Evolutionary conservation across 208 protist genomes (phyloP).

Genomic region (Trypanosoma grayi): DNA sequence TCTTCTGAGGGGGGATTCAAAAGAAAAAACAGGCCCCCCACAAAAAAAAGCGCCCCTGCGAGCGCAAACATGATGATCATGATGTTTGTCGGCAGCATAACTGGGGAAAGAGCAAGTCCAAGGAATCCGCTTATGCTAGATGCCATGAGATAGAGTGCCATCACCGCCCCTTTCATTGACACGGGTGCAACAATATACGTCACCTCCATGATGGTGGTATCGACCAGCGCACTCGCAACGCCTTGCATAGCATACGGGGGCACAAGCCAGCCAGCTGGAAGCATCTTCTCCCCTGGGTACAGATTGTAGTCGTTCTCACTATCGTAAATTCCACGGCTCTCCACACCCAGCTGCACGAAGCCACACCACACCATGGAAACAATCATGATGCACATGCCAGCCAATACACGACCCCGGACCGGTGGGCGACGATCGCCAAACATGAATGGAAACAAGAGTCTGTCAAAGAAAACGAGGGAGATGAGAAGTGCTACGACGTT

Average conservation of each 20-base stretch:
- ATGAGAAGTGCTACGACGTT: conserved; percentile 57
- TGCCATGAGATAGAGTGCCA: conserved; percentile 63
- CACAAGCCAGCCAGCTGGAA: conserved; percentile 51
- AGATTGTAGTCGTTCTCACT: conserved; percentile 30
- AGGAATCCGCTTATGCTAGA: conserved; percentile 64
- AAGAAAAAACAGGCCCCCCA: conserved; percentile 38
- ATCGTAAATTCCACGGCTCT: conserved; percentile 45
- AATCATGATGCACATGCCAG: conserved; percentile 35
- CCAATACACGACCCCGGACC: conserved; percentile 17
- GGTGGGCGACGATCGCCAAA: conserved; percentile 22
- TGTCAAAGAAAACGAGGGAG: conserved; percentile 42
- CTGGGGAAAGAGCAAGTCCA: conserved; percentile 52
- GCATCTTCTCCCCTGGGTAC: conserved; percentile 13
- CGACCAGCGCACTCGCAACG: conserved; percentile 57
- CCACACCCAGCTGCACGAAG: conserved; percentile 39
- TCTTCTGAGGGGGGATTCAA: conserved; percentile 31
- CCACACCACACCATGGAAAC: conserved; percentile 60
- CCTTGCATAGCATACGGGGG: conserved; percentile 61
- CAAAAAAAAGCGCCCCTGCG: conserved; percentile 27
- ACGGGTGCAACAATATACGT: conserved; percentile 50
- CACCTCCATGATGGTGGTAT: conserved; percentile 66
- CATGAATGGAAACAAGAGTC: conserved; percentile 34
- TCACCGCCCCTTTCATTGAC: conserved; percentile 65
- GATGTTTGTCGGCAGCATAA: conserved; percentile 52
- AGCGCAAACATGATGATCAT: conserved; percentile 49